Evolutionary conservation across 108 stramenopile species (phyloP).

Genomic region (Cyclotella choctawhatcheeana): DNA sequence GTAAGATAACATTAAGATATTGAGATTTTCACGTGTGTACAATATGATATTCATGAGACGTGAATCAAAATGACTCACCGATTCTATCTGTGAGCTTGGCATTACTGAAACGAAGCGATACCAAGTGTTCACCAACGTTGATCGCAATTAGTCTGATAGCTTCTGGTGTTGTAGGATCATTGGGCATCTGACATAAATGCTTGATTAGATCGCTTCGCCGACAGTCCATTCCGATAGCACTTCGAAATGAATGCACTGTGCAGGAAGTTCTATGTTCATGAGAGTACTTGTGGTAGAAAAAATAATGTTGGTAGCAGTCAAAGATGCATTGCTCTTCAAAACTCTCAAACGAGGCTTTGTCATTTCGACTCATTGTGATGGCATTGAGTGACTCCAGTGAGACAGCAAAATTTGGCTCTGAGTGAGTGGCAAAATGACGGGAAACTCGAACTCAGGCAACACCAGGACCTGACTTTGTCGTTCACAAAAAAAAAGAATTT

Average conservation of each 20-base stretch:
- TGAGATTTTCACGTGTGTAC: neutral
- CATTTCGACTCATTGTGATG: no score
- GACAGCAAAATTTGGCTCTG: no score
- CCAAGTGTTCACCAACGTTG: neutral
- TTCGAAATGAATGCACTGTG: neutral
- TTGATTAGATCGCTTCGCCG: neutral
- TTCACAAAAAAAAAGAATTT: no score
- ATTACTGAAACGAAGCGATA: conserved; percentile 3
- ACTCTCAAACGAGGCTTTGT: conserved; percentile 4
- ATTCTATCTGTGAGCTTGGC: conserved; percentile 8
- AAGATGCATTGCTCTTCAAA: conserved; percentile 11
- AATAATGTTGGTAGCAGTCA: neutral
- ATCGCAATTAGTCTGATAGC: conserved; percentile 4
- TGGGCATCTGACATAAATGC: neutral
- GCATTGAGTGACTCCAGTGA: no score
- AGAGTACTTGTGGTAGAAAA: conserved; percentile 10
- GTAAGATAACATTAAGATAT: neutral
- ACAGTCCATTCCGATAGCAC: neutral
- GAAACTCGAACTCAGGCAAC: no score
- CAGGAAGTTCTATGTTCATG: neutral
- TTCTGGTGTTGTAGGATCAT: neutral
- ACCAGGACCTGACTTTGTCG: no score
- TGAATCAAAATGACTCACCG: no score
- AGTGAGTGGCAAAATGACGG: no score
- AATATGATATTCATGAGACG: no score